phyloP scores from a whole-genome alignment of 2,329 filamentous ascomycete species.

The Myriosclerotinia curreyana region DNA sequence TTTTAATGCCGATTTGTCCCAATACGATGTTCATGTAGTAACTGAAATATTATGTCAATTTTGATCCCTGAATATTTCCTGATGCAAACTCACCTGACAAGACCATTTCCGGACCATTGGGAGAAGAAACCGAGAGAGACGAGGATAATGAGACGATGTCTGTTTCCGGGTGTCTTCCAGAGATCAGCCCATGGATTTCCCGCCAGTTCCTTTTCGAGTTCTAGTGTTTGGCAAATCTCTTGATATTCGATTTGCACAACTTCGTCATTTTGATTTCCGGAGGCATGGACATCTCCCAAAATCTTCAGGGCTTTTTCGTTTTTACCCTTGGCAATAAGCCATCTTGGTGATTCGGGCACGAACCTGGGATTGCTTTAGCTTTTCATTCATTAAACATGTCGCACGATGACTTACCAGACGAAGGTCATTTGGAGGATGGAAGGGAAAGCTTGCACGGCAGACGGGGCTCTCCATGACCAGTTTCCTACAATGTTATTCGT shows the following conservation, averaged over 20 bases:
- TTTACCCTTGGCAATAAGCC: slow-evolving; percentile 62
- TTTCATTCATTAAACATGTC: neutral
- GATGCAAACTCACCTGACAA: slow-evolving; percentile 37
- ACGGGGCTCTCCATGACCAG: slow-evolving; percentile 40
- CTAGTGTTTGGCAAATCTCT: slow-evolving; percentile 46
- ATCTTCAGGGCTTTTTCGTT: slow-evolving; percentile 61
- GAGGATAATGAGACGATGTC: slow-evolving; percentile 53
- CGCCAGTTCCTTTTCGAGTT: slow-evolving; percentile 47
- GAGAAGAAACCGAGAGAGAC: slow-evolving; percentile 54
- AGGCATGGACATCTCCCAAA: slow-evolving; percentile 47
- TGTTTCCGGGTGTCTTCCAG: slow-evolving; percentile 52
- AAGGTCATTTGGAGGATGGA: slow-evolving; percentile 34
- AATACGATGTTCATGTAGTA: slow-evolving; percentile 42
- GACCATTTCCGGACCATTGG: slow-evolving; percentile 55
- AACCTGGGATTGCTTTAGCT: slow-evolving; percentile 31
- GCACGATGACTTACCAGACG: slow-evolving; percentile 30
- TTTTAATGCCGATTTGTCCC: slow-evolving; percentile 41
- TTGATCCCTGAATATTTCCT: neutral
- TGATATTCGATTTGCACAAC: slow-evolving; percentile 44
- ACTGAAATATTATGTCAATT: slow-evolving; percentile 13
- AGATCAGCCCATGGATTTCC: slow-evolving; percentile 47
- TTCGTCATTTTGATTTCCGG: slow-evolving; percentile 41
- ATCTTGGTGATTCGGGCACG: slow-evolving; percentile 43
- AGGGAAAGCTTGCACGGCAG: slow-evolving; percentile 38
- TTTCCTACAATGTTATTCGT: slow-evolving; percentile 41